A percentile compares a stretch with the other conserved stretches of the same genome.
Conservation (phyloP, 2,329 filamentous ascomycete species). For the Aspergillus pseudoglaucus region DNA sequence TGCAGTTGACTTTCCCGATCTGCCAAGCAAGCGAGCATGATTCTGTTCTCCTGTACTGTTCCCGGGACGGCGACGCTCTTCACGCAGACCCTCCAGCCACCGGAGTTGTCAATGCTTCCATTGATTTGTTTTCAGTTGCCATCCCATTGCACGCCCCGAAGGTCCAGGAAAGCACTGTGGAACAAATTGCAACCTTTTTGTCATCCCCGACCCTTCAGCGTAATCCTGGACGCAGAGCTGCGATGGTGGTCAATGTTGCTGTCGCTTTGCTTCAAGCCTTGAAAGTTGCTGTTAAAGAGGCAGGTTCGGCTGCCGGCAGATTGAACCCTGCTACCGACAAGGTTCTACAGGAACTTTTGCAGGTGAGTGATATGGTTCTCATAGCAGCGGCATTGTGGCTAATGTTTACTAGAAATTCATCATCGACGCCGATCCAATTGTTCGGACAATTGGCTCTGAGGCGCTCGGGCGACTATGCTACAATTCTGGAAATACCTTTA, state of each 20-base stretch:
- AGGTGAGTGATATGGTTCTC: constrained; percentile 50
- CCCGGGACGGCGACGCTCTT: constrained; percentile 41
- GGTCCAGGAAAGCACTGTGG: constrained; percentile 90
- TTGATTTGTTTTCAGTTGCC: constrained; percentile 85
- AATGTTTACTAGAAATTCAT: constrained; percentile 55
- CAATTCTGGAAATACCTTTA: constrained; percentile 78
- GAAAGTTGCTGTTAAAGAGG: constrained; percentile 78
- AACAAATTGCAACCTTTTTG: constrained; percentile 87
- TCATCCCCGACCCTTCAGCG: constrained; percentile 72
- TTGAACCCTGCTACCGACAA: constrained; percentile 73
- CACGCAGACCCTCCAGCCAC: constrained; percentile 77
- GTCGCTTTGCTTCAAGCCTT: constrained; percentile 72
- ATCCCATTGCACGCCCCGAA: constrained; percentile 83
- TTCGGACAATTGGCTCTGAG: constrained; percentile 78
- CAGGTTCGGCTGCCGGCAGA: constrained; percentile 64
- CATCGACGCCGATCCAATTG: constrained; percentile 73
- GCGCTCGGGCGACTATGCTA: constrained; percentile 81
- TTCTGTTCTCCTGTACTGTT: constrained; percentile 68
- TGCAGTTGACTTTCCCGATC: constrained; percentile 53
- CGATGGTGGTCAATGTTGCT: constrained; percentile 84
- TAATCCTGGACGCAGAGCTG: constrained; percentile 80
- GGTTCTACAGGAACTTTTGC: constrained; percentile 60
- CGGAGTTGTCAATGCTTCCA: constrained; percentile 89
- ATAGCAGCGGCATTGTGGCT: constrained; percentile 1
- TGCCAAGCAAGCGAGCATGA: constrained; percentile 85